phyloP scores from a whole-genome alignment of 805 yeast species.

The Metschnikowia koreensis region DNA sequence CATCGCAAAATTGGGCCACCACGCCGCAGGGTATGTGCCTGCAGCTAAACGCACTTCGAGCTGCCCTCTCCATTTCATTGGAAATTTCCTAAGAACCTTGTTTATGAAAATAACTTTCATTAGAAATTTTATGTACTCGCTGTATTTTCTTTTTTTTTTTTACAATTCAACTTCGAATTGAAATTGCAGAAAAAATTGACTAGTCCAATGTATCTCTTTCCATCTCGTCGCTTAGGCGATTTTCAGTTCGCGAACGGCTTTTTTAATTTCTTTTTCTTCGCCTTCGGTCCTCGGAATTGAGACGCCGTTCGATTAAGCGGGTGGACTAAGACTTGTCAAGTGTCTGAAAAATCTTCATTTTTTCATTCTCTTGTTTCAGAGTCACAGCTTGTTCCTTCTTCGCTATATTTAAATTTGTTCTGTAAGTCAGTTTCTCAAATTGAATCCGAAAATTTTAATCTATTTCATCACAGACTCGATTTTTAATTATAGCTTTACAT shows the following conservation, averaged over 20 bases:
- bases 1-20: constrained; percentile 5
- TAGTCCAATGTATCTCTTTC: background rate
- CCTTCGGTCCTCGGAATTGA: background rate
- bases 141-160: no score
- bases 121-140: no score
- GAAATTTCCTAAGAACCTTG: no score
- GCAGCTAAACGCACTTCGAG: background rate
- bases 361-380: background rate
- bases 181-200: background rate
- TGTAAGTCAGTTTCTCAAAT: no score
- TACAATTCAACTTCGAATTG: no score
- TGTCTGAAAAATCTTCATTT: no score
- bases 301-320: background rate
- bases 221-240: background rate
- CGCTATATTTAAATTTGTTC: no score
- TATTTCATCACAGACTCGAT: no score
- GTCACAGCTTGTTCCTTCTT: no score
- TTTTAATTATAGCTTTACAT: no score
- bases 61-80: background rate
- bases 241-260: background rate
- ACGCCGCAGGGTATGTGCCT: background rate
- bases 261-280: background rate
- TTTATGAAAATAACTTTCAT: no score
- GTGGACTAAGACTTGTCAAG: background rate
- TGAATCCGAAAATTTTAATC: no score